phyloP scores from a whole-genome alignment of 116 monocot genomes.

The Zostera marina region DNA sequence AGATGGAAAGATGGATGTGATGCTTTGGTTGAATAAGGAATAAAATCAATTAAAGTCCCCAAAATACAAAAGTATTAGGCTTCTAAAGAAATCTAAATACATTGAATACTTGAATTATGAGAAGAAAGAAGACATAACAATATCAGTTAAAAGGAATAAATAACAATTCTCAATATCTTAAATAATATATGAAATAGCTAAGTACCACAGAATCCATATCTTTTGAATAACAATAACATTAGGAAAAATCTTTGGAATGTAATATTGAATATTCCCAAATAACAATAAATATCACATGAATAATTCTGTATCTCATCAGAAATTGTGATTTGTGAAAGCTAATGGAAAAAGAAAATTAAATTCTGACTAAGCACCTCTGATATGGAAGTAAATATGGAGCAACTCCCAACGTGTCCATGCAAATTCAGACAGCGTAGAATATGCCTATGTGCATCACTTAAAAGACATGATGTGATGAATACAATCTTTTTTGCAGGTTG shows the following conservation, averaged over 20 bases:
- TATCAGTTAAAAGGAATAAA: too few species aligned
- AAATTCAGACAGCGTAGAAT: slow-evolving; percentile 63
- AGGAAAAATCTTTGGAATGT: neutral
- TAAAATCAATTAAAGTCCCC: too few species aligned
- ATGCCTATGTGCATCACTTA: slow-evolving; percentile 89
- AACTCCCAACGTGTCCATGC: slow-evolving; percentile 36
- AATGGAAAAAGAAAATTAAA: neutral
- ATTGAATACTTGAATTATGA: too few species aligned
- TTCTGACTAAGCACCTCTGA: slow-evolving; percentile 52
- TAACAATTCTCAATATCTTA: too few species aligned
- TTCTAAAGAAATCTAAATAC: too few species aligned
- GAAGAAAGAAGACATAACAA: too few species aligned
- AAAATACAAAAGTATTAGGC: too few species aligned
- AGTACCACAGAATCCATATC: neutral
- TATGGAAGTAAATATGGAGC: slow-evolving; percentile 73
- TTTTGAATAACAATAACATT: neutral
- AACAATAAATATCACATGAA: neutral
- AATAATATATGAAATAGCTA: neutral
- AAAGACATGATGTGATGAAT: slow-evolving; percentile 65
- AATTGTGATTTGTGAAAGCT: neutral
- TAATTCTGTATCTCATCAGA: neutral
- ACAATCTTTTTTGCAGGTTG: slow-evolving; percentile 52
- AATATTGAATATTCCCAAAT: neutral
- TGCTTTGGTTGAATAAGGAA: too few species aligned
- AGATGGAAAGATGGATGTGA: too few species aligned